phyloP scores from a whole-genome alignment of 2,329 filamentous ascomycete genomes.

The Cytospora paraplurivora region DNA sequence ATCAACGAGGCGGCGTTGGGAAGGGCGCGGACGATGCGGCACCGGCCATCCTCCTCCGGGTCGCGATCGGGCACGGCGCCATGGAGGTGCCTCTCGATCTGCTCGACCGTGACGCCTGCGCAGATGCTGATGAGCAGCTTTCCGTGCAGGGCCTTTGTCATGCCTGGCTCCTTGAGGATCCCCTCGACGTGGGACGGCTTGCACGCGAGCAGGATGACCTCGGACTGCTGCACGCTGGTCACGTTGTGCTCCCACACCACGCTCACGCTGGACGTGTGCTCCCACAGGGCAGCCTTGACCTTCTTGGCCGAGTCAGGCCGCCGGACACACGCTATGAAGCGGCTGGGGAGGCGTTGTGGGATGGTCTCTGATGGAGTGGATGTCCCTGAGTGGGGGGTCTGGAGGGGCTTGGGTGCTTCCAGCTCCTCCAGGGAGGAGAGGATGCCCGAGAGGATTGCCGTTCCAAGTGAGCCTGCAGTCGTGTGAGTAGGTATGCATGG shows the following conservation, averaged over 20 bases:
- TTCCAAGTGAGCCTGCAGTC: constrained; percentile 76
- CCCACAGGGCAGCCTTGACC: constrained; percentile 65
- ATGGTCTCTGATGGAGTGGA: constrained; percentile 48
- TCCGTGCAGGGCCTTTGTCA: constrained; percentile 71
- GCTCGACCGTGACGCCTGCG: constrained; percentile 71
- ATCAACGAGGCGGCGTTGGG: constrained; percentile 82
- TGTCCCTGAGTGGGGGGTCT: constrained; percentile 45
- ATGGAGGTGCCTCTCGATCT: constrained; percentile 68
- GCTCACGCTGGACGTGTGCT: constrained; percentile 63
- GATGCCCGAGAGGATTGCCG: constrained; percentile 80
- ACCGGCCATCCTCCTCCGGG: constrained; percentile 51
- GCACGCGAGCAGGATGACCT: constrained; percentile 77
- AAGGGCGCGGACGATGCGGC: constrained; percentile 75
- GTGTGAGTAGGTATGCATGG: neutral
- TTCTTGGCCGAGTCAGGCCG: constrained; percentile 68
- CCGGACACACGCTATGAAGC: constrained; percentile 81
- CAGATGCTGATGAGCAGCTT: constrained; percentile 83
- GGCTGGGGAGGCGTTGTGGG: constrained; percentile 64
- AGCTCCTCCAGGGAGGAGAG: constrained; percentile 66
- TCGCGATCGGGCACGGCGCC: constrained; percentile 52
- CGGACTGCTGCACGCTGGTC: constrained; percentile 64
- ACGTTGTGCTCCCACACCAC: constrained; percentile 75
- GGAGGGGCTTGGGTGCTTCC: constrained; percentile 49
- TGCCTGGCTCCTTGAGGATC: constrained; percentile 67
- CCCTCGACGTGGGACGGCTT: constrained; percentile 75